Percentiles rank a stretch among this genome's conserved stretches.
Evolutionary conservation across 1,284 basidiomycete genomes (phyloP).

Genomic region (Blastosporella zonata): DNA sequence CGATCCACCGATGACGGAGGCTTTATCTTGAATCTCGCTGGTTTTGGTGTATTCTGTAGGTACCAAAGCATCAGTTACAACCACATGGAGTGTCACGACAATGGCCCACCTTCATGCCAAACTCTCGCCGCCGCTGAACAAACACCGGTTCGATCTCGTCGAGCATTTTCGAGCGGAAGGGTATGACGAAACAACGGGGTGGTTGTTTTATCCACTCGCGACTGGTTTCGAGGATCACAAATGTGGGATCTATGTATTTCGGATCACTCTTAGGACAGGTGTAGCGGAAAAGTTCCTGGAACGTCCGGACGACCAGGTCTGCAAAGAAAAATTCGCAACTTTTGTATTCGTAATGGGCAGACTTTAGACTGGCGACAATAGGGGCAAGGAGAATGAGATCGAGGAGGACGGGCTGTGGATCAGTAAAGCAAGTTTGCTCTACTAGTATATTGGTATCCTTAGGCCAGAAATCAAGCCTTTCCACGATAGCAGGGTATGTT

Average conservation of each 20-base stretch:
- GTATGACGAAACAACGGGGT: slow-evolving; percentile 9
- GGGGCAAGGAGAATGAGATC: slow-evolving; percentile 10
- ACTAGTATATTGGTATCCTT: slow-evolving; percentile 3
- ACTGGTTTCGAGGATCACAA: slow-evolving; percentile 6
- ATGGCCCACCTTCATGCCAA: slow-evolving; percentile 5
- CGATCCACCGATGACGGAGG: neutral
- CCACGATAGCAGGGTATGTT: slow-evolving; percentile 3
- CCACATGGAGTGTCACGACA: neutral
- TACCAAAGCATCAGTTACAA: neutral
- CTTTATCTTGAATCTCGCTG: slow-evolving; percentile 1
- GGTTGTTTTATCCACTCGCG: neutral
- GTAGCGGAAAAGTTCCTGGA: slow-evolving; percentile 9
- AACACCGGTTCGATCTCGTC: slow-evolving; percentile 9
- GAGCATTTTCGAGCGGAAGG: slow-evolving; percentile 8
- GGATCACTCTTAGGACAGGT: slow-evolving; percentile 1
- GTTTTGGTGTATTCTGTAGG: slow-evolving; percentile 4
- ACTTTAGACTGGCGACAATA: slow-evolving; percentile 4
- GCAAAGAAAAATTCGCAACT: slow-evolving; percentile 10
- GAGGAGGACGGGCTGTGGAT: slow-evolving; percentile 7
- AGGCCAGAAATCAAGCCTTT: slow-evolving; percentile 9
- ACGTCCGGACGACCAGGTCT: slow-evolving; percentile 7
- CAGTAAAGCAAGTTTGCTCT: slow-evolving; percentile 10
- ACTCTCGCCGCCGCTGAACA: neutral
- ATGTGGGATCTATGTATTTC: slow-evolving; percentile 10
- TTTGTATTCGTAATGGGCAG: slow-evolving; percentile 4